Evolutionary conservation across 2,329 filamentous ascomycete species (phyloP), one percentile per base, ranked within the genome.

Genomic region (Aureobasidium sp.): DNA sequence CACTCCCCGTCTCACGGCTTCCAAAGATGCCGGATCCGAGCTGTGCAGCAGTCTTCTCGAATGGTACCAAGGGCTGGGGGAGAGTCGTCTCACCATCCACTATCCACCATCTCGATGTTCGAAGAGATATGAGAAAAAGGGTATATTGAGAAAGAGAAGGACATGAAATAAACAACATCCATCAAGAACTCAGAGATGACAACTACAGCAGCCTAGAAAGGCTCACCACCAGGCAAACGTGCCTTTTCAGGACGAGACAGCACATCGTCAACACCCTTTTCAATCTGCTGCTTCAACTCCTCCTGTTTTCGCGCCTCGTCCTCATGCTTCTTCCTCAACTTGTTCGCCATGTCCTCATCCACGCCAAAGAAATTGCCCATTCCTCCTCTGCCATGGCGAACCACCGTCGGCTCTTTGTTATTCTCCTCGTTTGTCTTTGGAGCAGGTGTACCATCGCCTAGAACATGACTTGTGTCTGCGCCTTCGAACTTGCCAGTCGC

Each of bases 281-380:
- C 77, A 41, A 78, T 72, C 45, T 69, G 67, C 55, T 68, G 67
- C 54, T 69, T 71, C 34, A 77, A 49, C 59, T 65, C 63, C 62
- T 69, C 63, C 59, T 67, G 57, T 55, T 64, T 66, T 41, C 62
- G 58, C 59, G 69, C 65, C 37, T 70, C 68, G 53, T 67, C 69
- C 59, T 72, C 68, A 61, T 67, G 62, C 63, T 63, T 65, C 55
- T 63, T 69, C 41, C 58, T 61, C 55, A 66, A 64, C 41, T 67
- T 71, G 50, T 67, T 62, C 62, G 73, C 72, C 61, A 68, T 67
- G 34, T 63, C 65, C 59, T 74, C 73, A 64, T 67, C 65, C 13
- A 67, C 69, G 29, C 65, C 78, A n/a, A 74, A 69, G 63, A 75
- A 77, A 59, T 80, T 79, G 3, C 78, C 78, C n/a, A 76, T 76